Conservation (phyloP, 192 early-diverging fungal genomes). For the Polychytrium aggregatum region DNA sequence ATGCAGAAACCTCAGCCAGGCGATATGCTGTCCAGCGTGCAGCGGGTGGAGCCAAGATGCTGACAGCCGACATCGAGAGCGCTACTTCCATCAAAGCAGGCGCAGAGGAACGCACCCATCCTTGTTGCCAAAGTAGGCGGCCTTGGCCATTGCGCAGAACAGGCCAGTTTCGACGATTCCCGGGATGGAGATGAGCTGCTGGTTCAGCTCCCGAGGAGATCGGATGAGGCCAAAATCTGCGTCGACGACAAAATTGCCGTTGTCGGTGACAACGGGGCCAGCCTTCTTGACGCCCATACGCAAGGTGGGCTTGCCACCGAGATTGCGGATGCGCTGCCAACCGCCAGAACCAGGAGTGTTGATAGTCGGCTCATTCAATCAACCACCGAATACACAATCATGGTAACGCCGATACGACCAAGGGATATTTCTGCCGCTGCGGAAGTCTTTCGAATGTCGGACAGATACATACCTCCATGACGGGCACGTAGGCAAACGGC, state of each 20-base stretch:
- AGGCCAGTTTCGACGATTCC: slow-evolving; percentile 90
- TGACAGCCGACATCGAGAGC: too few relatives aligned
- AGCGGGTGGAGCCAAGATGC: too few relatives aligned
- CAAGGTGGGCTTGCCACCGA: slow-evolving; percentile 44
- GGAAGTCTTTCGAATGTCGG: too few relatives aligned
- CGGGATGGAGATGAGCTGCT: slow-evolving; percentile 55
- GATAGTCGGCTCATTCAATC: too few relatives aligned
- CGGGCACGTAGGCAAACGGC: slow-evolving; percentile 66
- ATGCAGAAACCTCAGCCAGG: too few relatives aligned
- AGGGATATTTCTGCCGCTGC: too few relatives aligned
- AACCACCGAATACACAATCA: too few relatives aligned
- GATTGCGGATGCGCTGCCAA: slow-evolving; percentile 15
- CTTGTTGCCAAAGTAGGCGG: slow-evolving; percentile 74
- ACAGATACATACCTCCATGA: slow-evolving; percentile 25
- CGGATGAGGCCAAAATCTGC: slow-evolving; percentile 67
- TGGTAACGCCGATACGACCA: too few relatives aligned
- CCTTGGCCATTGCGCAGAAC: slow-evolving; percentile 73
- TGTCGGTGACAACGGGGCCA: slow-evolving; percentile 88
- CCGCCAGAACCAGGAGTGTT: not conserved
- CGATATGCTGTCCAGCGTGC: too few relatives aligned
- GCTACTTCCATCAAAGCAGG: too few relatives aligned
- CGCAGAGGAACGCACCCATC: slow-evolving; percentile 40
- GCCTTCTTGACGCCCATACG: slow-evolving; percentile 83
- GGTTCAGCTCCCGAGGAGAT: slow-evolving; percentile 43
- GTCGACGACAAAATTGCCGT: slow-evolving; percentile 87